A percentile compares a stretch with the other conserved stretches of the same genome.
phyloP scores from a whole-genome alignment of 208 protist genomes.

The Vickermania spadyakhi region DNA sequence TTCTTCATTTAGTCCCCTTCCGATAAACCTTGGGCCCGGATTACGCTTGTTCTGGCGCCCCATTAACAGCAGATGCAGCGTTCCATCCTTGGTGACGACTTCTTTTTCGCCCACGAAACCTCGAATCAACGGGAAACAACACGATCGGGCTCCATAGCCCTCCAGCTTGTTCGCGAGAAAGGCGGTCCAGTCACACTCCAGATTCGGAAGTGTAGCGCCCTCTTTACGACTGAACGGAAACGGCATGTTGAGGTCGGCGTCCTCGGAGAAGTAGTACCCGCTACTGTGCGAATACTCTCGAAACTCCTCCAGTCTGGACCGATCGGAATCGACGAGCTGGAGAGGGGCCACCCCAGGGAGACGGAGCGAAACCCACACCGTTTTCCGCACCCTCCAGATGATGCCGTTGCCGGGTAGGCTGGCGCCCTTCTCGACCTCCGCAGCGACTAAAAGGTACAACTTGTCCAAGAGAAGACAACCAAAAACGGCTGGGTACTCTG shows the following conservation, averaged over 20 bases:
- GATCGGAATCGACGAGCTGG: slow-evolving; percentile 31
- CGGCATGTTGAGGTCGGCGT: slow-evolving; percentile 48
- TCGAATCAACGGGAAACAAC: slow-evolving; percentile 65
- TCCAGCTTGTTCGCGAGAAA: slow-evolving; percentile 29
- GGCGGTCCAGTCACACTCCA: slow-evolving; percentile 71
- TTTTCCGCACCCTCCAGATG: slow-evolving; percentile 51
- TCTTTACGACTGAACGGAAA: slow-evolving; percentile 55
- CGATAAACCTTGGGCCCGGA: slow-evolving; percentile 72
- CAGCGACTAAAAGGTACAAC: slow-evolving; percentile 76
- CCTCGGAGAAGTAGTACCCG: slow-evolving; percentile 82
- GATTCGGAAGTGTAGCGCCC: slow-evolving; percentile 17
- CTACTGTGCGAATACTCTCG: slow-evolving; percentile 46
- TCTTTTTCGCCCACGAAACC: slow-evolving; percentile 56
- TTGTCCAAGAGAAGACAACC: slow-evolving; percentile 60
- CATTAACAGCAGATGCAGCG: slow-evolving; percentile 55
- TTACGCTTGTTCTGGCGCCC: slow-evolving; percentile 75
- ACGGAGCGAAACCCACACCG: slow-evolving; percentile 63
- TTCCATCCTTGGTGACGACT: slow-evolving; percentile 24
- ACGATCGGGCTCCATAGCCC: slow-evolving; percentile 14
- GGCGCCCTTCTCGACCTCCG: slow-evolving; percentile 20
- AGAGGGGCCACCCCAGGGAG: slow-evolving; percentile 49
- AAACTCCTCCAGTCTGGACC: slow-evolving; percentile 58
- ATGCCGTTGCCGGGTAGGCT: slow-evolving; percentile 36
- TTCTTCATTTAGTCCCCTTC: slow-evolving; percentile 63
- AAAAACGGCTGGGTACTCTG: slow-evolving; percentile 64